Evolutionary conservation across 768 basidiomycete species (phyloP).

Genomic region (Mycena epipterygia): DNA sequence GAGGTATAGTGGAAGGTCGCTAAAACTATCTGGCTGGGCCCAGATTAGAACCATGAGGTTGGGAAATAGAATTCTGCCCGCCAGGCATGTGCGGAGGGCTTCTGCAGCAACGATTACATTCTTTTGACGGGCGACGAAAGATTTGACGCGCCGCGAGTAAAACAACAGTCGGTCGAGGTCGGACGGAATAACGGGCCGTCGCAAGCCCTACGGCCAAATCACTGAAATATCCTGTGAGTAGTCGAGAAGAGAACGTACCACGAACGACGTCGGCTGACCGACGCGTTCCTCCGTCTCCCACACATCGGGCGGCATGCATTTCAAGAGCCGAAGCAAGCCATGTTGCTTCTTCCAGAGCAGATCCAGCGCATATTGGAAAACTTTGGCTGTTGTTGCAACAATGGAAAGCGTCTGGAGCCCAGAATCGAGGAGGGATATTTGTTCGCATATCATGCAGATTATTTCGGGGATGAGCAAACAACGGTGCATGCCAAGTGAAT

Average conservation of each 20-base stretch:
- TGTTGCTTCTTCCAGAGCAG: constrained; percentile 7
- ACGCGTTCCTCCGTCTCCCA: not conserved
- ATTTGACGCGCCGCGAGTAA: not conserved
- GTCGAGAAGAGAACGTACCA: not conserved
- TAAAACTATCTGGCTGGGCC: not conserved
- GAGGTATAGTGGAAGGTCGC: not conserved
- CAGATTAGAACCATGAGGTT: not conserved
- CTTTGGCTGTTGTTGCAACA: not conserved
- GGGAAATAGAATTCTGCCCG: not conserved
- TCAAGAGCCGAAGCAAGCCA: not conserved
- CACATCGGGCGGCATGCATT: constrained; percentile 2
- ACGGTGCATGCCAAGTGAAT: too few species aligned
- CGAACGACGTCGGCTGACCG: not conserved
- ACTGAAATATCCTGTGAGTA: not conserved
- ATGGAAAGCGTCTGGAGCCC: not conserved
- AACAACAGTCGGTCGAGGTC: constrained; percentile 7
- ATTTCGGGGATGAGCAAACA: not conserved
- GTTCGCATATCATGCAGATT: not conserved
- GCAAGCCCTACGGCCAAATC: not conserved
- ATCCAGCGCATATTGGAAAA: not conserved
- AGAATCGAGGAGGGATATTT: not conserved
- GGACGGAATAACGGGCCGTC: not conserved
- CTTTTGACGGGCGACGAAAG: not conserved
- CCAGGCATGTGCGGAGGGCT: not conserved
- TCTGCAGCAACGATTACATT: not conserved